phyloP scores from a whole-genome alignment of 2,329 filamentous ascomycete genomes.

The Diaporthe eres region DNA sequence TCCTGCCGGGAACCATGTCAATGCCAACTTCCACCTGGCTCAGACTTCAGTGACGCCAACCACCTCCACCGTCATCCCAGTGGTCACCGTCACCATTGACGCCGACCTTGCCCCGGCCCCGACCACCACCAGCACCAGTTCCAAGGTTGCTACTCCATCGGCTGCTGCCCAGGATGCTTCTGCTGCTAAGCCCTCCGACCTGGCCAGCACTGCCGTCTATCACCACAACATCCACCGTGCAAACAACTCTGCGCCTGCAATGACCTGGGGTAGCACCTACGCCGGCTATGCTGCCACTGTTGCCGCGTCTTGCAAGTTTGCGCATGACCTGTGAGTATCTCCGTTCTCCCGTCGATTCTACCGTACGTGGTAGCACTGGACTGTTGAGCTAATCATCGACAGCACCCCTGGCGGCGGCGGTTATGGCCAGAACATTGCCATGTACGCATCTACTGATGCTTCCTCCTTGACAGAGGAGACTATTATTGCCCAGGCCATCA shows the following conservation, averaged over 20 bases:
- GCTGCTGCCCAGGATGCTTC: constrained; percentile 37
- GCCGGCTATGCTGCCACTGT: constrained; percentile 74
- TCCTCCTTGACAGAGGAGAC: constrained; percentile 63
- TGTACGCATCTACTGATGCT: constrained; percentile 62
- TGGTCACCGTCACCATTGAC: constrained; percentile 29
- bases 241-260: constrained; percentile 79
- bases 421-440: constrained; percentile 95
- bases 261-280: constrained; percentile 77
- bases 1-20: constrained; percentile 30
- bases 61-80: constrained; percentile 42
- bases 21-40: constrained; percentile 1
- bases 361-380: background rate
- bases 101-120: constrained; percentile 34
- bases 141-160: constrained; percentile 30
- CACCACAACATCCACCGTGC: constrained; percentile 90
- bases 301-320: constrained; percentile 78
- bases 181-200: constrained; percentile 46
- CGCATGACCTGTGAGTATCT: constrained; percentile 79
- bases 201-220: constrained; percentile 64
- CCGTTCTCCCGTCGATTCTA: background rate
- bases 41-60: constrained; percentile 25
- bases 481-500: constrained; percentile 77
- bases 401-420: constrained; percentile 70
- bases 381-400: constrained; percentile 11
- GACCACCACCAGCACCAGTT: constrained; percentile 35